Base-by-base conservation (phyloP, 1,284 basidiomycete species). In the Sutorius eximius region DNA sequence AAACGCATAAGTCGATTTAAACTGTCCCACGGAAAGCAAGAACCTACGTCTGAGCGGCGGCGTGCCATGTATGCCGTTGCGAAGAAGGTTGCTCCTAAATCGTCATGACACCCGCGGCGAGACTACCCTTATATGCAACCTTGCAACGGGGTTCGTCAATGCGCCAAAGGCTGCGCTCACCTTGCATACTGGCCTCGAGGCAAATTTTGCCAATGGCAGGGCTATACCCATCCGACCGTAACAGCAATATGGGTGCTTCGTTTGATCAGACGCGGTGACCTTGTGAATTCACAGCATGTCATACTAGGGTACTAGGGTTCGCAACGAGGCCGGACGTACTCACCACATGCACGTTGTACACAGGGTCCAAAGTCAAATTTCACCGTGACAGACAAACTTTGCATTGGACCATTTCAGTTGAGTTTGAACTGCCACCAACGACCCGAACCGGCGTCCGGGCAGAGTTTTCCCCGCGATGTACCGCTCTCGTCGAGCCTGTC, bases 201-300 rank as follows among this genome's bases (percentile, higher is more conserved):
- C 24, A 44, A 11, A 15, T 33, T 54, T 51, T 58, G 32, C 48
- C 52, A 52, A 49, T 45, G 34, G 24, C 24, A 45, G 27, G 33
- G 48, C 50, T 22, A 38, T 51, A 52, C 36, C 44, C 49, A 42
- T 34, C 27, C 5, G 34, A 41, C 44, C 38, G 51, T 36, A 34
- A 46, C 20, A 6, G 22, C 32, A 41, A 24, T 32, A 44, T 27
- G 56, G 24, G 41, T 40, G 16, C 45, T 37, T 24, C 49, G 34
- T 44, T 52, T 49, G 55, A 64, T 59, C n/a, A 24, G 52, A 55
- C 44, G 36, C 64, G 59, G 65, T 34, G 34, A 60, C 33, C 61
- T 59, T 36, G 58, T 61, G 54, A 50, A 52, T 45, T 42, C 45
- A 48, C 51, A 38, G 24, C 45, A 48, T 45, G 44, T 50, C 16